Evolutionary conservation across 2,329 filamentous ascomycete species (phyloP).

Genomic region (Colletotrichum orchidophilum): DNA sequence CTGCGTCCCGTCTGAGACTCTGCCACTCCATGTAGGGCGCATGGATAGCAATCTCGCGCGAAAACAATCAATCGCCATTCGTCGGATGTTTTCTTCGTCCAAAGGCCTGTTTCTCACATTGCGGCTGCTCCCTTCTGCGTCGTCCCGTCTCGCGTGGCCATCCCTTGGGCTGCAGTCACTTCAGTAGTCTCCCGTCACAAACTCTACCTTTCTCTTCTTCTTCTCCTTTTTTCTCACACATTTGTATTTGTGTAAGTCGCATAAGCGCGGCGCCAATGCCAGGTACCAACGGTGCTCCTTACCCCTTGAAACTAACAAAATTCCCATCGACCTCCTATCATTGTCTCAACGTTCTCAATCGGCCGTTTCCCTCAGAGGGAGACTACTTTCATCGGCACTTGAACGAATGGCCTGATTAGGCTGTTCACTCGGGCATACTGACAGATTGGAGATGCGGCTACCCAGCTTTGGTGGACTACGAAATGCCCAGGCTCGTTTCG

Average conservation of each 20-base stretch:
- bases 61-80: not conserved
- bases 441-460: not conserved
- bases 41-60: not conserved
- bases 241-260: not conserved
- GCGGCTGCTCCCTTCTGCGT: not conserved
- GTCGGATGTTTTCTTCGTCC: not conserved
- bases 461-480: not conserved
- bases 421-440: not conserved
- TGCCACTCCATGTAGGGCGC: not conserved
- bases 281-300: not conserved
- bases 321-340: not conserved
- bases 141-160: not conserved
- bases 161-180: not conserved
- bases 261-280: not conserved
- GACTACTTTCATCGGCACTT: not conserved
- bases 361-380: not conserved
- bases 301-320: not conserved
- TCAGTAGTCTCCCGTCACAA: not conserved
- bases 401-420: not conserved
- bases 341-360: not conserved
- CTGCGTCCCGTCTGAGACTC: not conserved
- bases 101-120: not conserved
- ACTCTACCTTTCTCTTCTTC: not conserved
- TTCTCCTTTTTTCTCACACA: not conserved
- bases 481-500: not conserved